Base-by-base conservation (phyloP, 2,329 filamentous ascomycete species). In the Colletotrichum sp. region DNA sequence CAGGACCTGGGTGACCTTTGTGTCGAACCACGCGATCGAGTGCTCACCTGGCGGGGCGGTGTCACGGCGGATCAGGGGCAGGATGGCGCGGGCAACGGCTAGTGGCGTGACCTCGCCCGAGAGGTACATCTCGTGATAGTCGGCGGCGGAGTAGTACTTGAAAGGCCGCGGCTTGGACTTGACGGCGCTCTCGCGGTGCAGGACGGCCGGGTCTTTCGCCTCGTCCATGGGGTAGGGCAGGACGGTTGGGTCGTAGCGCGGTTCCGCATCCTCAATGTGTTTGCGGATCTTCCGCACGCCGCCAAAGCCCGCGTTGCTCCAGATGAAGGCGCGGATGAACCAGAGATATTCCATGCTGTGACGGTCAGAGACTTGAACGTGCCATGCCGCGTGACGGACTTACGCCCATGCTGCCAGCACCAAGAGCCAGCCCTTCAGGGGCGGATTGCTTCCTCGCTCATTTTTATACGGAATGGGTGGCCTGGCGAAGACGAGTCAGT, bases 291-390 rank as follows among this genome's bases (percentile, higher is more conserved):
- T 85, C 63, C 90, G 90, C 55, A 95, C 85, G 6, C 85, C 84
- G 63, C 85, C 86, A 80, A 95, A 94, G 52, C 92, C 92, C 25
- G 92, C 92, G 82, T 93, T 93, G 52, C 84, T 85, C 91, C 92
- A 95, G 78, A 93, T 87, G 68, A 88, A 81, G 75, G 86, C 87
- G 65, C 92, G 89, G 11, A 93, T 75, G 64, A 90, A 87, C 25
- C 87, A 85, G 19, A 93, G 81, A 67, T 87, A 89, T 61, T 92
- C 88, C 79, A 94, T 87, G 13, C 90, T 91, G 78, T n/a, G 12
- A n/a, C 8, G 6, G 52, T 49, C 29, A 61, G 57, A 4, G 22
- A 52, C 39, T n/a, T 19, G 13, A 25, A 22, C 12, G 6, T 12
- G n/a, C 62, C 39, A 32, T 32, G 8, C 8, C 15, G 30, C 52